Evolutionary conservation across 805 yeast genomes (phyloP).

Genomic region (Ogataea polymorpha): DNA sequence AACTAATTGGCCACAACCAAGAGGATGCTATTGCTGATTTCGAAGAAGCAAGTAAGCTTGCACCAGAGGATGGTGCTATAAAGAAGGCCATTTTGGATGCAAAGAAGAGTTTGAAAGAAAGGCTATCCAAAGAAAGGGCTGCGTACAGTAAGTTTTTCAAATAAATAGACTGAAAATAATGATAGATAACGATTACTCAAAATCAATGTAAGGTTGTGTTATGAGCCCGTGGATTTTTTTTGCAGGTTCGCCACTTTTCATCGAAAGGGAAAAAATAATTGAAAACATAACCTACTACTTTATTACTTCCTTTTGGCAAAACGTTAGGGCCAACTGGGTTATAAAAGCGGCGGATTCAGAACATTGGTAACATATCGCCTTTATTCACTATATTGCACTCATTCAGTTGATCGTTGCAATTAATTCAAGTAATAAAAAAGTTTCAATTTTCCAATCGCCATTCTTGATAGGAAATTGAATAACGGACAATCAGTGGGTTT

Average conservation of each 20-base stretch:
- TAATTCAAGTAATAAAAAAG: constrained; percentile 6
- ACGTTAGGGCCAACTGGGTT: constrained; percentile 16
- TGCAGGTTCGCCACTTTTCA: constrained; percentile 23
- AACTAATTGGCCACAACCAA: constrained; percentile 58
- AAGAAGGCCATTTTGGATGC: constrained; percentile 60
- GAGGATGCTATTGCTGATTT: constrained; percentile 68
- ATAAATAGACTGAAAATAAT: background rate
- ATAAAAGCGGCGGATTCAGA: constrained; percentile 12
- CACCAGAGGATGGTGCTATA: constrained; percentile 74
- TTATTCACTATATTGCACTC: constrained; percentile 25
- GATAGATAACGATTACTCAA: background rate
- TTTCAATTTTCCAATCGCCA: constrained; percentile 9
- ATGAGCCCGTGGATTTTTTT: constrained; percentile 5
- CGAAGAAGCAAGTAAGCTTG: constrained; percentile 57
- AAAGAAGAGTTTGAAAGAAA: constrained; percentile 46
- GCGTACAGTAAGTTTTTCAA: constrained; percentile 70
- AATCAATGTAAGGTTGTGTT: constrained; percentile 6
- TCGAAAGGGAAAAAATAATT: constrained; percentile 14
- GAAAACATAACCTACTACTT: constrained; percentile 13
- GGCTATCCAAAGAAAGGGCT: constrained; percentile 66
- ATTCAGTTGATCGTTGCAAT: constrained; percentile 32
- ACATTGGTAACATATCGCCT: constrained; percentile 11
- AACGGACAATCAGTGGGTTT: constrained; percentile 15
- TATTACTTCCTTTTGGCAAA: constrained; percentile 11
- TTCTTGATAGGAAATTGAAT: constrained; percentile 6